Evolutionary conservation across 2,329 filamentous ascomycete species (phyloP), one percentile per base, ranked within the genome.

Genomic region (Penicillium sp.): DNA sequence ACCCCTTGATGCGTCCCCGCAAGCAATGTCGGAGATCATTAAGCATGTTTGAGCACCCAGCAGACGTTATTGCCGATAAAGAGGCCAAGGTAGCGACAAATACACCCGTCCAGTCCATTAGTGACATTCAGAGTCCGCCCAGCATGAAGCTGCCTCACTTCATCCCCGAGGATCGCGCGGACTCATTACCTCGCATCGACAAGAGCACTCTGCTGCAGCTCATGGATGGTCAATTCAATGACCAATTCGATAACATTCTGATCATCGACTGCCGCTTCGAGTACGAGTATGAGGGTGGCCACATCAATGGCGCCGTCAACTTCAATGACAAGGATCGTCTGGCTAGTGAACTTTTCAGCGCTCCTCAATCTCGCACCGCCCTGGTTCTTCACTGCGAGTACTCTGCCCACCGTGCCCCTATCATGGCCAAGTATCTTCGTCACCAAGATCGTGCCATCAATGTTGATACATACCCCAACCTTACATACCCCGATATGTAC

Each of bases 381-480:
- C 77, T 99, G 58, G 87, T 99, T 63, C 91, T 99, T 67, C 94
- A 99, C 78, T 99, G 94, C 83, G 94, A 99, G 77, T 99, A 97
- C 77, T 97, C 94, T 32, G 93, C 91, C 38, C 93, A 97, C 73
- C 90, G 94, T 59, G 94, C 94, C 43, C 94, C 94, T 44, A 87
- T 96, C 60, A 97, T 97, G 89, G 94, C 94, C 47, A 92, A 94
- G 67, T 91, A 92, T 73, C 86, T 99, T 58, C 92, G 94, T 62
- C 88, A 91, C 57, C 87, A 91, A 70, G 94, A 99, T 75, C 91
- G 94, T 56, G 86, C 86, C 36, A 81, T 86, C 69, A 99, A 99
- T 74, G 86, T 86, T 50, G 91, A 94, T 72, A 83, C 84, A 62
- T 99, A 97, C 70, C 94, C 94, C 16, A 84, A 82, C 56, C 85